phyloP scores from a whole-genome alignment of 2,329 filamentous ascomycete genomes.

The Gliomastix tumulicola region DNA sequence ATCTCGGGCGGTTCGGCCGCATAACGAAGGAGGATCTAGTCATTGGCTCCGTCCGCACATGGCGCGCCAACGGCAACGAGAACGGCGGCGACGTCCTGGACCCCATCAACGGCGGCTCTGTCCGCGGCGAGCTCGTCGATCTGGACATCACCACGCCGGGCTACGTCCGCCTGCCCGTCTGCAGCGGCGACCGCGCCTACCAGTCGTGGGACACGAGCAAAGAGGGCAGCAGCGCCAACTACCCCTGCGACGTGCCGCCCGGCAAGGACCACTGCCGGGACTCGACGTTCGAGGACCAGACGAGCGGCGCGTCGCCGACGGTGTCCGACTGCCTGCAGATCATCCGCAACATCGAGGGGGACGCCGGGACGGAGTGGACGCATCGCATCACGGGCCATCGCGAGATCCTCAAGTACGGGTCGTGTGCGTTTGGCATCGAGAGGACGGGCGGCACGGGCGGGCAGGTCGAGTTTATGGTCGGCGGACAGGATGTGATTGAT shows the following conservation, averaged over 20 bases:
- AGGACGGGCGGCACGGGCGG: slow-evolving; percentile 11
- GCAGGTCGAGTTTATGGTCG: slow-evolving; percentile 19
- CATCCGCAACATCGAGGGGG: slow-evolving; percentile 20
- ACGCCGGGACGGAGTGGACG: slow-evolving; percentile 6
- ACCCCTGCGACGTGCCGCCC: slow-evolving; percentile 22
- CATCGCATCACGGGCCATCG: slow-evolving; percentile 8
- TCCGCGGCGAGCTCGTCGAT: too few species aligned
- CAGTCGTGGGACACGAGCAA: slow-evolving; percentile 18
- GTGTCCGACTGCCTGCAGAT: slow-evolving; percentile 24
- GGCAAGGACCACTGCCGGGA: slow-evolving; percentile 15
- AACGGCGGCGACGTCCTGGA: slow-evolving; percentile 21
- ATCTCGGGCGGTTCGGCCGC: slow-evolving; percentile 17
- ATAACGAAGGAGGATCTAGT: slow-evolving; percentile 17
- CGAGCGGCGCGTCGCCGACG: slow-evolving; percentile 20
- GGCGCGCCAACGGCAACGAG: slow-evolving; percentile 17
- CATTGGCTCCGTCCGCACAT: slow-evolving; percentile 9
- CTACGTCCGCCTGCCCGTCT: slow-evolving; percentile 28
- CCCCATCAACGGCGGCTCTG: too few species aligned
- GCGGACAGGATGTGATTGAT: slow-evolving; percentile 26
- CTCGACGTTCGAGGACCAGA: slow-evolving; percentile 24
- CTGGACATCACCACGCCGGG: slow-evolving; percentile 24
- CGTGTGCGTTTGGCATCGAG: slow-evolving; percentile 24
- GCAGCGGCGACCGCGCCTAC: slow-evolving; percentile 21
- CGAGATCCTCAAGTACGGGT: slow-evolving; percentile 15
- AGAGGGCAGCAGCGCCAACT: slow-evolving; percentile 13